These are phyloP conservation scores for Diaporthe sp. DNA, from an alignment of 2,329 filamentous ascomycete genomes.

Conservation along the genomic window DNA sequence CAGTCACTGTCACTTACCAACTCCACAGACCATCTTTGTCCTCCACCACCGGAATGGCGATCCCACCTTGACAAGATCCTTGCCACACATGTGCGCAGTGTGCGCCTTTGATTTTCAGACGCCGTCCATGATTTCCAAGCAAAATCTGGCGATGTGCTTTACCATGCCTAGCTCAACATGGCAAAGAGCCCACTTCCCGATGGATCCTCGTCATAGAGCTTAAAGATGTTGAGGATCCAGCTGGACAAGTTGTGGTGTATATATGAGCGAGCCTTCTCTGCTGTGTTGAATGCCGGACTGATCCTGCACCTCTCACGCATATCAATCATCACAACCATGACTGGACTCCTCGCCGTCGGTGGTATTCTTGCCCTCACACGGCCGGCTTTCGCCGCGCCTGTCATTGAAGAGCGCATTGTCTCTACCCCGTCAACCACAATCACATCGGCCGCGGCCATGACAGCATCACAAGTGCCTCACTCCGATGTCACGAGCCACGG, in stretches of 20 bases:
- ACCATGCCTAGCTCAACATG: background rate
- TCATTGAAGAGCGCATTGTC: constrained; percentile 42
- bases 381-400: constrained; percentile 47
- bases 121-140: constrained; percentile 11
- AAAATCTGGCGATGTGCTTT: background rate
- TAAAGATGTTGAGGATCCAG: background rate
- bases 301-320: background rate
- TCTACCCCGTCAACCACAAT: constrained; percentile 53
- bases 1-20: background rate
- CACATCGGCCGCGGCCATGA: constrained; percentile 46
- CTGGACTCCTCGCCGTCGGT: constrained; percentile 30
- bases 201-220: constrained; percentile 12
- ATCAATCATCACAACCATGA: constrained; percentile 18
- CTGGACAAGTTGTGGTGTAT: background rate
- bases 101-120: background rate
- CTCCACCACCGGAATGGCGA: background rate
- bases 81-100: background rate
- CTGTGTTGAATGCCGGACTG: fast-evolving
- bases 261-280: background rate
- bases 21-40: background rate
- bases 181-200: constrained; percentile 6
- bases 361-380: constrained; percentile 42
- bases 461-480: constrained; percentile 52
- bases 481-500: constrained; percentile 76
- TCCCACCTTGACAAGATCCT: constrained; percentile 14